Percentiles rank a stretch among this genome's conserved stretches.
phyloP scores from a whole-genome alignment of 805 yeast species.

The Candida hispaniensis region DNA sequence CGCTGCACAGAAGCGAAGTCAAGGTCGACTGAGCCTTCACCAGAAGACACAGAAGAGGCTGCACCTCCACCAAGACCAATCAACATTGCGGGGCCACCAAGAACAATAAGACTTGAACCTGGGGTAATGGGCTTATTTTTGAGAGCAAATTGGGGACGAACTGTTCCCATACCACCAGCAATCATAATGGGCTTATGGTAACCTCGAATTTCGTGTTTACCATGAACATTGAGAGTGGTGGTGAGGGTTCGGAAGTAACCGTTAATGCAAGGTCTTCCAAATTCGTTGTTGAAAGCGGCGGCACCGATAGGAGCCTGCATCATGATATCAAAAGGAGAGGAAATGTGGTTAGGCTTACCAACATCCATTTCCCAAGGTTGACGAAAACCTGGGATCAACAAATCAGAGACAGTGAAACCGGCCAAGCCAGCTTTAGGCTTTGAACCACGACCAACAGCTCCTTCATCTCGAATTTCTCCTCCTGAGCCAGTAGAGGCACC shows the following conservation, averaged over 20 bases:
- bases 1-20: conserved; percentile 99
- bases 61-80: conserved; percentile 99
- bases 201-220: conserved; percentile 73
- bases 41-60: conserved; percentile 92
- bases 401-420: conserved; percentile 87
- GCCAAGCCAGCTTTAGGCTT: conserved; percentile 92
- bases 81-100: conserved; percentile 96
- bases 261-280: conserved; percentile 93
- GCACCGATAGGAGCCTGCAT: conserved; percentile 95
- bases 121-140: conserved; percentile 84
- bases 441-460: conserved; percentile 98
- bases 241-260: conserved; percentile 96
- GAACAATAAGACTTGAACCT: conserved; percentile 80
- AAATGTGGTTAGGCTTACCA: conserved; percentile 89
- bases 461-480: conserved; percentile 99
- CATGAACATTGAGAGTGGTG: conserved; percentile 55
- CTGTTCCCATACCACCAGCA: conserved; percentile 98
- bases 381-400: conserved; percentile 67
- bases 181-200: conserved; percentile 98
- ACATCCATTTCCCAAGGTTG: conserved; percentile 95
- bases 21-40: conserved; percentile 89
- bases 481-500: conserved; percentile 99
- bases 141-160: conserved; percentile 84
- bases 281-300: conserved; percentile 96
- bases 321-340: conserved; percentile 89